Evolutionary conservation across 176 grass and related monocot genomes (phyloP).

Genomic region (Triticum urartu): DNA sequence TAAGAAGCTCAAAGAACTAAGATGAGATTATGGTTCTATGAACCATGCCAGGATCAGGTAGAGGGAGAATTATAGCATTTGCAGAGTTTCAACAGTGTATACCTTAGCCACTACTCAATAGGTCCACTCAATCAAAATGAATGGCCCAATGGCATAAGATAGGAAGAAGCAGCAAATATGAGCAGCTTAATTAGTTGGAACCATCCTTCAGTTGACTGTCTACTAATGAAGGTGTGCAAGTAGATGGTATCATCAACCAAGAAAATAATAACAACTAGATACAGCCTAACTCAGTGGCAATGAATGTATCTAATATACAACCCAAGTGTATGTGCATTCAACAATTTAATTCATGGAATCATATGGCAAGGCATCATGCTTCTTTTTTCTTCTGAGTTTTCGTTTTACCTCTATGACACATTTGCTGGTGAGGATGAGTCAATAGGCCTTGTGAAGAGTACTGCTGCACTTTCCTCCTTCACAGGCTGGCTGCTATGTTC

Average conservation of each 20-base stretch:
- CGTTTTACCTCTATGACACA: background rate
- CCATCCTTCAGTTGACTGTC: background rate
- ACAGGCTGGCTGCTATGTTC: background rate
- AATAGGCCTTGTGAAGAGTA: background rate
- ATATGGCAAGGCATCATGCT: background rate
- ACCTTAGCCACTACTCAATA: slow-evolving; percentile 1
- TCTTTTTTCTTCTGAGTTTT: background rate
- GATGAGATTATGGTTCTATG: background rate
- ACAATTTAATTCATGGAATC: background rate
- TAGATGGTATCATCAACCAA: slow-evolving; percentile 11
- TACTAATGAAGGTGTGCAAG: background rate
- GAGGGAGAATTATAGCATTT: background rate
- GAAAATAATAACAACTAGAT: slow-evolving; percentile 24
- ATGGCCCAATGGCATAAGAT: background rate
- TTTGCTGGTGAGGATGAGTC: background rate
- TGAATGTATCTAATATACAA: background rate
- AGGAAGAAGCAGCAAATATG: slow-evolving; percentile 19
- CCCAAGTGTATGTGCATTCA: background rate
- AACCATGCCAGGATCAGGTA: slow-evolving; percentile 12
- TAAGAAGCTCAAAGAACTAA: background rate
- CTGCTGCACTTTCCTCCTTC: background rate
- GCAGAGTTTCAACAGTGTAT: slow-evolving; percentile 5
- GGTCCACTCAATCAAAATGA: slow-evolving; percentile 31
- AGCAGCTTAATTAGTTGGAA: slow-evolving; percentile 20
- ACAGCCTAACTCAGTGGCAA: background rate